Percentiles rank a stretch among this genome's conserved stretches.
phyloP scores from a whole-genome alignment of 768 basidiomycete species.

The Mycena belliarum region DNA sequence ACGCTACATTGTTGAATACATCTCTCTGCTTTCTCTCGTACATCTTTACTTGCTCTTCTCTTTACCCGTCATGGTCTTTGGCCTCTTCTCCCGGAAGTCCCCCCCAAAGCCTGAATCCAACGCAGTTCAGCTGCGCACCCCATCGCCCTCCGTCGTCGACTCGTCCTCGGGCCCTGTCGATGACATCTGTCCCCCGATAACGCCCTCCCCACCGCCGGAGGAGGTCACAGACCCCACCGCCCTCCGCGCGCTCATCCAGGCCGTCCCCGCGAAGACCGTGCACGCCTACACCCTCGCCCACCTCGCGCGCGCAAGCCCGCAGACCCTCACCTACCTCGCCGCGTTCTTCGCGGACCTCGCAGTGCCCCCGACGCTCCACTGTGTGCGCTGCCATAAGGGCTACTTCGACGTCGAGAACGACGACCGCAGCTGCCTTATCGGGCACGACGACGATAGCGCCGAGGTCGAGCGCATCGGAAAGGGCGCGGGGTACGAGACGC shows the following conservation, averaged over 20 bases:
- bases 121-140: constrained; percentile 48
- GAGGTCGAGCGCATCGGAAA: constrained; percentile 61
- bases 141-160: constrained; percentile 49
- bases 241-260: constrained; percentile 52
- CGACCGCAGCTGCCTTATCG: constrained; percentile 67
- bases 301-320: constrained; percentile 39
- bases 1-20: not conserved
- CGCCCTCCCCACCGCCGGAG: constrained; percentile 36
- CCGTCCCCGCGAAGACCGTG: constrained; percentile 67
- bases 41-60: not conserved
- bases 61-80: constrained; percentile 10
- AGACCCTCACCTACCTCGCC: constrained; percentile 48
- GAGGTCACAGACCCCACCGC: constrained; percentile 39
- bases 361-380: constrained; percentile 72
- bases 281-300: constrained; percentile 61
- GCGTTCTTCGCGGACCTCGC: constrained; percentile 62
- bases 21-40: not conserved
- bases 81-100: constrained; percentile 30
- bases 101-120: not conserved
- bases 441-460: constrained; percentile 82
- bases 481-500: constrained; percentile 48
- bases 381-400: constrained; percentile 70
- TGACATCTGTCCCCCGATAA: constrained; percentile 38
- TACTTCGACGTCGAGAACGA: constrained; percentile 74
- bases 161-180: constrained; percentile 28